Conservation (phyloP, 768 basidiomycete genomes). For the Xerocomus brunneocitrinus region DNA sequence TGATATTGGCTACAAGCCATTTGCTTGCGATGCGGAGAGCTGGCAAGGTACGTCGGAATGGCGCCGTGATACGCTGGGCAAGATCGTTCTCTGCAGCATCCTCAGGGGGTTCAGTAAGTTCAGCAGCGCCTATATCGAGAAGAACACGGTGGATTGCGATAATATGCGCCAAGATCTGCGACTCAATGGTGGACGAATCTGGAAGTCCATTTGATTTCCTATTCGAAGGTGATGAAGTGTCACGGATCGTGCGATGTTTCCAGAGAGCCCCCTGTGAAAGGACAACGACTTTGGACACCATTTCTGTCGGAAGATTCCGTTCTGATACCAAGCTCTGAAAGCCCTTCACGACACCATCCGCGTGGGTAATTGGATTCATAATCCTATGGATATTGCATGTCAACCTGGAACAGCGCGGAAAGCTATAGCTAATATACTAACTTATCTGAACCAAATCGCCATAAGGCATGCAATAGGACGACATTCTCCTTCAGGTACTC, state of each 20-base stretch:
- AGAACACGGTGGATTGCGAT: constrained; percentile 60
- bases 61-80: constrained; percentile 80
- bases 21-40: constrained; percentile 83
- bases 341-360: constrained; percentile 45
- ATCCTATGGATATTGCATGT: constrained; percentile 8
- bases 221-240: constrained; percentile 31
- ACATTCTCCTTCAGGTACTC: constrained; percentile 69
- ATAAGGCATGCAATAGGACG: constrained; percentile 73
- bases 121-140: constrained; percentile 58
- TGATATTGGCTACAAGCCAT: constrained; percentile 79
- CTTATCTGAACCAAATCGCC: constrained; percentile 55
- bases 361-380: constrained; percentile 47
- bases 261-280: constrained; percentile 79
- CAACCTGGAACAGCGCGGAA: neutral
- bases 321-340: constrained; percentile 61
- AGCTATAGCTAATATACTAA: constrained; percentile 31
- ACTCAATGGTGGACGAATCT: constrained; percentile 46
- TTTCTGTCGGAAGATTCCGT: constrained; percentile 68
- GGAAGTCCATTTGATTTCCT: constrained; percentile 21
- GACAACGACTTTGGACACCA: constrained; percentile 68
- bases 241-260: constrained; percentile 75
- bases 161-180: constrained; percentile 62
- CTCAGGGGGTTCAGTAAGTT: constrained; percentile 53
- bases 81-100: constrained; percentile 56
- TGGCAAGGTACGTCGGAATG: constrained; percentile 80